Percentiles rank a stretch among this genome's conserved stretches.
phyloP scores from a whole-genome alignment of 78 protist species.

The Tieghemostelium lacteum region DNA sequence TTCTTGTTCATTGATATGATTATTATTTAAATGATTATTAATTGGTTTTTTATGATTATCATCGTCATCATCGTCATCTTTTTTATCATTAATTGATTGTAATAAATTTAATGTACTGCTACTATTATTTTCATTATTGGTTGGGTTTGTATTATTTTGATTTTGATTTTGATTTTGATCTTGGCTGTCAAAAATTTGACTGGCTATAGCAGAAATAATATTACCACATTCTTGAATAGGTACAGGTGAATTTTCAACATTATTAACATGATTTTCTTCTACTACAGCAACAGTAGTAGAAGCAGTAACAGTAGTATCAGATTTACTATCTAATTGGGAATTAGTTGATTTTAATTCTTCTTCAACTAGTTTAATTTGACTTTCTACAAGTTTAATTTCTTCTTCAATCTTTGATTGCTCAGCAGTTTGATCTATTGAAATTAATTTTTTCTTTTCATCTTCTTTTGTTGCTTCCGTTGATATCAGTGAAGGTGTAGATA shows the following conservation, averaged over 20 bases:
- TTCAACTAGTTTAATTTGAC: background rate
- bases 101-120: too few relatives aligned
- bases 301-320: background rate
- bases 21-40: background rate
- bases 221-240: too few relatives aligned
- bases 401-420: background rate
- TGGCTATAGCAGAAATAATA: too few relatives aligned
- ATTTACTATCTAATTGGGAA: background rate
- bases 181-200: too few relatives aligned
- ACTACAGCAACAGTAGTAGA: background rate
- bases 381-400: background rate
- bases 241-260: too few relatives aligned
- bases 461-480: background rate
- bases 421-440: background rate
- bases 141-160: too few relatives aligned
- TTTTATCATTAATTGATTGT: background rate
- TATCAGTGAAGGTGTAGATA: background rate
- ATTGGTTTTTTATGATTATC: background rate
- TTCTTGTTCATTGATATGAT: constrained; percentile 6
- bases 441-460: background rate
- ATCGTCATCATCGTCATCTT: constrained; percentile 21
- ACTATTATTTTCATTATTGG: too few relatives aligned
- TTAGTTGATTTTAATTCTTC: too few relatives aligned
- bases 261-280: too few relatives aligned
- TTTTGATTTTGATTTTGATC: too few relatives aligned